These are phyloP conservation scores for Saccharomycopsis fodiens DNA, from an alignment of 805 yeast species.

Conservation along the genomic window DNA sequence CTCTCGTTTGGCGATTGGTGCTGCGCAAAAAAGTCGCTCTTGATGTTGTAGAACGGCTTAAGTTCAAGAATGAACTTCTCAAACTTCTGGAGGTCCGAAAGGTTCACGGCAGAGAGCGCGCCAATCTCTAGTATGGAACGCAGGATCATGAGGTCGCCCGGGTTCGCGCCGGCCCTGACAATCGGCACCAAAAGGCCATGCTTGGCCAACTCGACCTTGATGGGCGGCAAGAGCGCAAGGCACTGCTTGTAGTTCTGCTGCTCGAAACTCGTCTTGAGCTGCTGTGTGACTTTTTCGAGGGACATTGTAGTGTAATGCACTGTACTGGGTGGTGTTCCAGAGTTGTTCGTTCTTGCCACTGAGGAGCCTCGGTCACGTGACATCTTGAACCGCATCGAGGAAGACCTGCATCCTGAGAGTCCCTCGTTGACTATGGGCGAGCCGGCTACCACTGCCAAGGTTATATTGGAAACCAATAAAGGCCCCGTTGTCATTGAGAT, in stretches of 20 bases:
- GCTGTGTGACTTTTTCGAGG: constrained; percentile 60
- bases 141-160: constrained; percentile 52
- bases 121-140: constrained; percentile 84
- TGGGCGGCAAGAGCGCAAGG: constrained; percentile 52
- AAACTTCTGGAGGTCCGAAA: constrained; percentile 54
- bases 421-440: constrained; percentile 25
- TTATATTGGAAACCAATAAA: constrained; percentile 45
- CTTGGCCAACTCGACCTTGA: constrained; percentile 74
- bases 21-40: constrained; percentile 29
- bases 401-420: background rate
- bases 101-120: constrained; percentile 68
- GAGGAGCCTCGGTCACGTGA: background rate
- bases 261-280: constrained; percentile 59
- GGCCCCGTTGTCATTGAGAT: constrained; percentile 55
- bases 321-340: no score
- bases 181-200: constrained; percentile 69
- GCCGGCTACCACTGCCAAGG: constrained; percentile 55
- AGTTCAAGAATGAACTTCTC: constrained; percentile 68
- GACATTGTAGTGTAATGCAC: constrained; percentile 30
- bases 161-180: constrained; percentile 27
- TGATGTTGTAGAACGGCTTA: constrained; percentile 58
- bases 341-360: no score
- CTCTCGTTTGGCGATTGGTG: constrained; percentile 51
- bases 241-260: constrained; percentile 55
- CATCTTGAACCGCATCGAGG: background rate